Conservation (phyloP, 345 rosid species). For the Hirschfeldia incana region DNA sequence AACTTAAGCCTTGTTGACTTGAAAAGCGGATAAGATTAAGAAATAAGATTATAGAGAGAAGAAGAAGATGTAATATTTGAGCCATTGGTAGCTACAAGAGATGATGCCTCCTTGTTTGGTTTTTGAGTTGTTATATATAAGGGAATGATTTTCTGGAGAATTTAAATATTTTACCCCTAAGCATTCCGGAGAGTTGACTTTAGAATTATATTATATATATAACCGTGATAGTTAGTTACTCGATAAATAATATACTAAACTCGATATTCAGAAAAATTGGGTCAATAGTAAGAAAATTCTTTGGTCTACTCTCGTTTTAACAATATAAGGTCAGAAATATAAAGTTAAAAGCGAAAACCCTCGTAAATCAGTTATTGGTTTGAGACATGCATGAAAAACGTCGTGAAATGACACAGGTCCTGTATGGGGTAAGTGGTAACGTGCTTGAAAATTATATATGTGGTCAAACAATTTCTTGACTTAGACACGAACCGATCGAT, state of each 20-base stretch:
- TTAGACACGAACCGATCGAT: too few relatives aligned
- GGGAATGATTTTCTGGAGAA: not conserved
- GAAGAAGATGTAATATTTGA: conserved; percentile 2
- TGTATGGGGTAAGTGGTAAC: too few relatives aligned
- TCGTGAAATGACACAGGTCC: too few relatives aligned
- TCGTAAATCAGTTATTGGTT: too few relatives aligned
- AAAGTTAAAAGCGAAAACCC: too few relatives aligned
- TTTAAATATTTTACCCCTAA: not conserved
- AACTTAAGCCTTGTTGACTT: conserved; percentile 37
- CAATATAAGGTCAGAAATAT: too few relatives aligned
- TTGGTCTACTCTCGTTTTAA: not conserved
- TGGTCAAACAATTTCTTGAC: too few relatives aligned
- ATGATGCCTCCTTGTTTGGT: not conserved
- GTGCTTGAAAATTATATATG: too few relatives aligned
- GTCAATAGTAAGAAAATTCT: too few relatives aligned
- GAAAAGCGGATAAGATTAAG: conserved; percentile 13
- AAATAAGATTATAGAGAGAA: conserved; percentile 8
- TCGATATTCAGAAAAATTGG: too few relatives aligned
- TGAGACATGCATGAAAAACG: too few relatives aligned
- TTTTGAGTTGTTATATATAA: not conserved
- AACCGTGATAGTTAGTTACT: not conserved
- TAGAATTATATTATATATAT: not conserved
- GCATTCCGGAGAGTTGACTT: conserved; percentile 13
- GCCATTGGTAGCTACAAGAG: conserved; percentile 18
- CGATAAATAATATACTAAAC: not conserved